Base-by-base conservation (phyloP, 73 alveolate genomes). In the Paramecium tetraurelia region DNA sequence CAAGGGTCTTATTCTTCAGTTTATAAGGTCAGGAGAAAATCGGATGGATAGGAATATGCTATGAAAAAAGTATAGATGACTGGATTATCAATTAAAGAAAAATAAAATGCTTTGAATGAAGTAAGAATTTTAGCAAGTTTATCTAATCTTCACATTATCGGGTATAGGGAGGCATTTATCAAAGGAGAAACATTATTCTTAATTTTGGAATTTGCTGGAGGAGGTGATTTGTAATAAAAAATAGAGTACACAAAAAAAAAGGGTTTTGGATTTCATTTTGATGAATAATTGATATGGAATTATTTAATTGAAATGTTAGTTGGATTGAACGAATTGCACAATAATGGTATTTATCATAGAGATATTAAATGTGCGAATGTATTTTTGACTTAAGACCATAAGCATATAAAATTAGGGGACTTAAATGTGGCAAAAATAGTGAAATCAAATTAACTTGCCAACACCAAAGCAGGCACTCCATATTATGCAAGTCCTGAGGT, bases 401-500 rank as follows among this genome's bases (percentile, higher is more conserved):
- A 95, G 36, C 92, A 92, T 27, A 48, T 92, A 41, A 95, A 96
- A 92, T 85, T 95, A 41, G 98, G 97, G 9, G 98, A 95, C 76
- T 85, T 95, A 57, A 95, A 95, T 88, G 98, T 95, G 11, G 95
- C 98, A 16, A 95, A 95, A 92, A 96, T 95, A 16, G 96, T 96
- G 16, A 85, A 86, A 21, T 27, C 83, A 46, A 71, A 89, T 46
- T 58, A 46, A 24, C 68, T 89, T 22, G 72, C 90, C 5, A 24
- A 21, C 72, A 97, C 99, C n/a, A 94, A 97, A 93, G 97, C 99
- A 14, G 98, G 98, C 59, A 96, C 98, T 6, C 98, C 98, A 4
- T 96, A 96, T 93, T 96, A 96, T 95, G 98, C 98, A 5, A 86
- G 96, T 57, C 98, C 98, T 9, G 99, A 98, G 80, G 99, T 98